Evolutionary conservation across 2,329 filamentous ascomycete species (phyloP).

Genomic region (Plenodomus biglobosus): DNA sequence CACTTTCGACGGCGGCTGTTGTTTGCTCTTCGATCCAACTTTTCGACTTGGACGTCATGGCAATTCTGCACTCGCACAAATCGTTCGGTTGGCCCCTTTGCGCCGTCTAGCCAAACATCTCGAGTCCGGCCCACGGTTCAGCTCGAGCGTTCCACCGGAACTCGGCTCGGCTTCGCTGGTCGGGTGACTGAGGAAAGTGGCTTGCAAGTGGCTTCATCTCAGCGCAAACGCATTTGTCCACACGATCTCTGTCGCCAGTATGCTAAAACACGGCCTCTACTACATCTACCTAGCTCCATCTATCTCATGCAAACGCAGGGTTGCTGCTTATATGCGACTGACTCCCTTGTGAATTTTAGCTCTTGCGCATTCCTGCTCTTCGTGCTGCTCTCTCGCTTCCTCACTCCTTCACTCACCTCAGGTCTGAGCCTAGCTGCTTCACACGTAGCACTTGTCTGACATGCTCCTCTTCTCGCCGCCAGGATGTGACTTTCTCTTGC

Average conservation of each 20-base stretch:
- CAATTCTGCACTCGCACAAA: constrained; percentile 5
- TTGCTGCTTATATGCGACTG: constrained; percentile 14
- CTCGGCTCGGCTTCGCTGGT: constrained; percentile 2
- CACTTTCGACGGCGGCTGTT: constrained; percentile 7
- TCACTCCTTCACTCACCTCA: constrained; percentile 2
- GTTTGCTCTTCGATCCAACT: constrained; percentile 20
- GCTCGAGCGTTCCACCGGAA: neutral
- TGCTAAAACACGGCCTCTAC: constrained; percentile 20
- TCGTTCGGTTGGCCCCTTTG: constrained; percentile 1
- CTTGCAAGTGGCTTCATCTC: constrained; percentile 12
- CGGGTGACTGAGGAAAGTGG: constrained; percentile 12
- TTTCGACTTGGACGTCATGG: constrained; percentile 11
- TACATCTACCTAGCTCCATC: constrained; percentile 9
- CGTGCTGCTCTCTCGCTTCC: constrained; percentile 10
- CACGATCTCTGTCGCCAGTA: constrained; percentile 23
- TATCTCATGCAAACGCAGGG: constrained; percentile 22
- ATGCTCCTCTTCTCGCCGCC: constrained; percentile 31
- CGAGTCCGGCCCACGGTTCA: neutral
- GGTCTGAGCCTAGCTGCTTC: constrained; percentile 1
- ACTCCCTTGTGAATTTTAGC: constrained; percentile 5
- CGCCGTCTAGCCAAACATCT: neutral
- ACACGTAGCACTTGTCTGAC: constrained; percentile 17
- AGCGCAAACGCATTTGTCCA: constrained; percentile 16
- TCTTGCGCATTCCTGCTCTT: constrained; percentile 13
- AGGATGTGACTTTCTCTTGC: constrained; percentile 20